Conservation (phyloP, 345 rosid species). For the Lepidium africanum region DNA sequence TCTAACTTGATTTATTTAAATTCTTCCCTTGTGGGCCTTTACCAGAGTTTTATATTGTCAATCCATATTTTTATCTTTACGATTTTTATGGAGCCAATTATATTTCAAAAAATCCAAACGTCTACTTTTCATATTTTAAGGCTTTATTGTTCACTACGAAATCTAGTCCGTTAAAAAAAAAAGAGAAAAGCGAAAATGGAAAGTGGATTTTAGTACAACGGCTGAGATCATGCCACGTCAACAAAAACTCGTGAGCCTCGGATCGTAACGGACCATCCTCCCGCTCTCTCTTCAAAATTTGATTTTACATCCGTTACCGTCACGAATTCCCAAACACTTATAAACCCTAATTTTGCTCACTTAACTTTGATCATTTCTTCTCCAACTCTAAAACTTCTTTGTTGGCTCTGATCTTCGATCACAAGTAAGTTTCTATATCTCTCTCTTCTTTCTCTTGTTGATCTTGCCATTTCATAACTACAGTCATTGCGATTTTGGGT, state of each 20-base stretch:
- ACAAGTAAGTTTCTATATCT: background rate
- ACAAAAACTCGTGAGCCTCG: background rate
- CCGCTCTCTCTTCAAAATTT: slow-evolving; percentile 32
- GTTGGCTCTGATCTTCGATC: background rate
- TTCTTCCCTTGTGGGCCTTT: no score
- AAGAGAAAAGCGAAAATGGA: slow-evolving; percentile 1
- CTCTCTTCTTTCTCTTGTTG: background rate
- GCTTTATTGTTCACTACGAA: slow-evolving; percentile 8
- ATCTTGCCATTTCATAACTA: background rate
- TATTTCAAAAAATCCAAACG: slow-evolving; percentile 8
- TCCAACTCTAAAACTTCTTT: background rate
- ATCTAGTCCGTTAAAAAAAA: slow-evolving; percentile 14
- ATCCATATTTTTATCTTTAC: background rate
- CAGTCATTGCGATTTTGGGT: background rate
- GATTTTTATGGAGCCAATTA: slow-evolving; percentile 21
- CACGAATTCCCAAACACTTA: slow-evolving; percentile 6
- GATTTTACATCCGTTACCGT: slow-evolving; percentile 31
- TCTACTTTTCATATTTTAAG: background rate
- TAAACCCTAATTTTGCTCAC: slow-evolving; percentile 24
- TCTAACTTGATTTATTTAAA: no score
- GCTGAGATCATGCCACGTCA: slow-evolving; percentile 27
- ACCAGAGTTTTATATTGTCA: background rate
- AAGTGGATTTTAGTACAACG: slow-evolving; percentile 1
- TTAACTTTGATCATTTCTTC: background rate
- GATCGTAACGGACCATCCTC: slow-evolving; percentile 31